Evolutionary conservation across 1,284 basidiomycete genomes (phyloP).

Genomic region (Boletellus sp.): DNA sequence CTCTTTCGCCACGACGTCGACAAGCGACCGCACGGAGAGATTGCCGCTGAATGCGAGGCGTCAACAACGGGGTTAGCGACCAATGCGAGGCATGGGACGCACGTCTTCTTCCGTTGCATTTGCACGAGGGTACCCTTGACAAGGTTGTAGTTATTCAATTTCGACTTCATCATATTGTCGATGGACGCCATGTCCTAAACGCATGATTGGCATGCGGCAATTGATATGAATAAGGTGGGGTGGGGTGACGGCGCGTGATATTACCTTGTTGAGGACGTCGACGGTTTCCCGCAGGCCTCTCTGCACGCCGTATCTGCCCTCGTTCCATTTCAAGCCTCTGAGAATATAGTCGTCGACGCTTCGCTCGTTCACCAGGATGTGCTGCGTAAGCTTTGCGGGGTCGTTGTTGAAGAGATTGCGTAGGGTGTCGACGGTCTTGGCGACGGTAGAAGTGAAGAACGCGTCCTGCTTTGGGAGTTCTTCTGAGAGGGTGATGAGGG

Average conservation of each 20-base stretch:
- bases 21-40: constrained; percentile 83
- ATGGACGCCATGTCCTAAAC: constrained; percentile 84
- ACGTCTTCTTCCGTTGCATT: constrained; percentile 94
- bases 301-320: constrained; percentile 81
- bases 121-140: constrained; percentile 92
- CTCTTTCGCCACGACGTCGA: constrained; percentile 81
- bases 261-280: constrained; percentile 78
- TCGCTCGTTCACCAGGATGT: constrained; percentile 81
- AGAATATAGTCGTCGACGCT: constrained; percentile 81
- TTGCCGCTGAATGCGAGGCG: constrained; percentile 68
- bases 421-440: constrained; percentile 93
- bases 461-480: constrained; percentile 89
- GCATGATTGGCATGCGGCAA: constrained; percentile 17
- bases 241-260: constrained; percentile 22
- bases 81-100: constrained; percentile 18
- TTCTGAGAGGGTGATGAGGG: constrained; percentile 87
- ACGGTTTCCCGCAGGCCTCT: constrained; percentile 78
- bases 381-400: constrained; percentile 76
- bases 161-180: constrained; percentile 86
- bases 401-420: constrained; percentile 91
- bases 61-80: constrained; percentile 7
- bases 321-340: constrained; percentile 84
- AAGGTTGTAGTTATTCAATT: constrained; percentile 89
- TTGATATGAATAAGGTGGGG: constrained; percentile 12
- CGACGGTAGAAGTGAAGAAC: constrained; percentile 84